A percentile compares a stretch with the other conserved stretches of the same genome.
Conservation (phyloP, 352 stramenopile genomes). For the Bremia lactucae region DNA sequence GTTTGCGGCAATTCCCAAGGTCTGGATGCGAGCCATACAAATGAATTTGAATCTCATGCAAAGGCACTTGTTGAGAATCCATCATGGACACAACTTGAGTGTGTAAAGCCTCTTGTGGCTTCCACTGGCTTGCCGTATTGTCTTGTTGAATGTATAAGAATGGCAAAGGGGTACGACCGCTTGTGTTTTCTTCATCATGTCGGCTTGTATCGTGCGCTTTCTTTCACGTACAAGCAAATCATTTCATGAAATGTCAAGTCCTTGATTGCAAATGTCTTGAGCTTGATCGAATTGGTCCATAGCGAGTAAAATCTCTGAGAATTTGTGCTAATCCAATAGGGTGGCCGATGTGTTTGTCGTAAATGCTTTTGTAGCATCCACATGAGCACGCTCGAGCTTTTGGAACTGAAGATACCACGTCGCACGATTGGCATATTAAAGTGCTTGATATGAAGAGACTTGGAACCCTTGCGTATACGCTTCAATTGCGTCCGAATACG, state of each 20-base stretch:
- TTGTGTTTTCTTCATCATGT: conserved; percentile 14
- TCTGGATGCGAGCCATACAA: conserved; percentile 13
- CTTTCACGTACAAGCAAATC: conserved; percentile 16
- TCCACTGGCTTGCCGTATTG: conserved; percentile 3
- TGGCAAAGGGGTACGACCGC: no score
- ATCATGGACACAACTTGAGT: conserved; percentile 25
- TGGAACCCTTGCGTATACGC: conserved; percentile 21
- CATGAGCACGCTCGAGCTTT: conserved; percentile 17
- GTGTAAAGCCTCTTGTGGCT: neutral
- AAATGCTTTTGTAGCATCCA: conserved; percentile 29
- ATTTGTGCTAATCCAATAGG: conserved; percentile 27
- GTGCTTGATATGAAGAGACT: conserved; percentile 14
- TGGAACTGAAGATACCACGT: conserved; percentile 21
- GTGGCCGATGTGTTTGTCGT: conserved; percentile 16
- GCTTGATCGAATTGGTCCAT: conserved; percentile 27
- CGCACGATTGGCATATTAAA: conserved; percentile 27
- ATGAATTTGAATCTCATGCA: conserved; percentile 21
- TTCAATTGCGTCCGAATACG: conserved; percentile 23
- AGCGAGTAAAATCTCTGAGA: conserved; percentile 25
- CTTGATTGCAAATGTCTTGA: conserved; percentile 24
- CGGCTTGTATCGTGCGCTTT: conserved; percentile 7
- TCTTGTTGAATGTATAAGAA: no score
- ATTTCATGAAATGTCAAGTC: conserved; percentile 18
- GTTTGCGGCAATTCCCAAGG: conserved; percentile 11
- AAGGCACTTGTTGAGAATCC: conserved; percentile 25